Evolutionary conservation across 768 basidiomycete genomes (phyloP), one percentile per base, ranked within the genome.

Genomic region (Pleurotus ostreatus): DNA sequence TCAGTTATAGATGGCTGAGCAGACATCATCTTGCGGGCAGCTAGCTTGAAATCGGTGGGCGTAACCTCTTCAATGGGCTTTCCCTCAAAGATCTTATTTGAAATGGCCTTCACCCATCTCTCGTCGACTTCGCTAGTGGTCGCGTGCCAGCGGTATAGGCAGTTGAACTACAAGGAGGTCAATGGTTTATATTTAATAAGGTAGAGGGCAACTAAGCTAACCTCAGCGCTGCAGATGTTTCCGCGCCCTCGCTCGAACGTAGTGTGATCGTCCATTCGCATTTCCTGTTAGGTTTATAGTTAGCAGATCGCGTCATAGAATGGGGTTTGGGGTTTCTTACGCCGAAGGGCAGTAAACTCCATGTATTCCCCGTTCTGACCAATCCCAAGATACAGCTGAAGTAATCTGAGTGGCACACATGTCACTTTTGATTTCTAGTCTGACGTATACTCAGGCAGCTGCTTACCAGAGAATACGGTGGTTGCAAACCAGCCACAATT

Each of bases 111-210:
- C 2, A 85, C 80, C 88, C 89, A 92, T 55, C 83, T 68, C 65
- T 89, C 91, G 53, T 92, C 91, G 53, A 79, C 76, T 13, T 65
- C 62, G 44, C 87, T 90, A 0, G 87, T 89, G 0, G 91, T 92
- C 1, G 92, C 86, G 46, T 94, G 92, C 92, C 92, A 77, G 16
- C 88, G 81, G 68, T 93, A 93, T 55, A 93, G 71, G 62, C 87
- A 88, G 62, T 93, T 93, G 74, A 93, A 93, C 86, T 89, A 39
- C n/a, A 46, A 25, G 5, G 56, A 38, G n/a, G 4, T 23, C 45
- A 49, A 13, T 51, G 61, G 34, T 39, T 44, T 18, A 55, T 15
- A 41, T 39, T 26, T 45, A 46, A 12, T 39, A 26, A n/a, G 30
- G 22, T 9, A 47, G 13, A 34, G 12, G 41, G 22, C 23, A 12